Conservation (phyloP, 176 grass and related monocot genomes). For the Oryza officinalis region DNA sequence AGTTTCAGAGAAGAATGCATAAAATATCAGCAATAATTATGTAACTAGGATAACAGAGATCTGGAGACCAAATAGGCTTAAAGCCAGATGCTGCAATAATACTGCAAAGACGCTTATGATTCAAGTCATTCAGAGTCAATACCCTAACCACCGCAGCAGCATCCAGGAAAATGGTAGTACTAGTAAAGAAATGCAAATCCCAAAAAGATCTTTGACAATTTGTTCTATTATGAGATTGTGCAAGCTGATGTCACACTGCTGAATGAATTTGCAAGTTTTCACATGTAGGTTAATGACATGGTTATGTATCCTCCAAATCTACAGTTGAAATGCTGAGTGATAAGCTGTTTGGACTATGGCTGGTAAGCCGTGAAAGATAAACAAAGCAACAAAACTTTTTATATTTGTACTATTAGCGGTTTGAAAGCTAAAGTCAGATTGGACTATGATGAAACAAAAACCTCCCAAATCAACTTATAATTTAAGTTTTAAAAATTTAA, state of each 20-base stretch:
- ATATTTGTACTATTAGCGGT: too few species aligned
- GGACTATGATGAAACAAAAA: too few species aligned
- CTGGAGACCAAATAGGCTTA: not conserved
- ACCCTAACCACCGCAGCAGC: constrained; percentile 8
- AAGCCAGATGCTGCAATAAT: not conserved
- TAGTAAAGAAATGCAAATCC: not conserved
- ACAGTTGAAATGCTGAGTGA: not conserved
- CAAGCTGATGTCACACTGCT: not conserved
- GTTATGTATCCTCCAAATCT: not conserved
- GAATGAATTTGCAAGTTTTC: not conserved
- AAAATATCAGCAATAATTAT: not conserved
- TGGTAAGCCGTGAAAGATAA: too few species aligned
- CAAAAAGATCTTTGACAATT: not conserved
- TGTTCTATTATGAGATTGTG: not conserved
- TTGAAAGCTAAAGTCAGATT: too few species aligned
- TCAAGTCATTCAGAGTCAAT: not conserved
- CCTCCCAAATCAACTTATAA: too few species aligned
- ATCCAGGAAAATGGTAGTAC: not conserved
- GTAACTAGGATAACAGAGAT: not conserved
- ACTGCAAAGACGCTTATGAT: not conserved
- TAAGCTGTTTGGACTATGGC: too few species aligned
- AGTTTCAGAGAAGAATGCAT: not conserved
- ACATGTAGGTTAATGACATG: not conserved
- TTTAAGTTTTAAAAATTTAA: too few species aligned
- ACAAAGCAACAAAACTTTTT: too few species aligned